Evolutionary conservation across 352 stramenopile genomes (phyloP).

Genomic region (Pythium scleroteichum): DNA sequence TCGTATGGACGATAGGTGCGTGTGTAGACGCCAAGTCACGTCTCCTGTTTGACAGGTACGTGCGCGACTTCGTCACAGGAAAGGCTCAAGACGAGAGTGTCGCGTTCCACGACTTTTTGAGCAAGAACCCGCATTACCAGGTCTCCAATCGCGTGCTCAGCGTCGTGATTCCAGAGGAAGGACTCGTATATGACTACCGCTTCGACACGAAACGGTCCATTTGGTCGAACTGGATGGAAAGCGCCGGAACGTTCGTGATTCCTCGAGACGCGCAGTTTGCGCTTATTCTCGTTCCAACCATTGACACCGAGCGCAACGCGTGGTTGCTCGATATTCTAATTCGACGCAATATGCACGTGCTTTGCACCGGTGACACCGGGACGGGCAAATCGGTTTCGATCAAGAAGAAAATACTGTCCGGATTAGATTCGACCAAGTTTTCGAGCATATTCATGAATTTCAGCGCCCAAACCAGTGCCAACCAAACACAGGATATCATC

Average conservation of each 20-base stretch:
- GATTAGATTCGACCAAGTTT: constrained; percentile 70
- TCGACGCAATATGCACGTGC: constrained; percentile 86
- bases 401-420: constrained; percentile 91
- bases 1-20: constrained; percentile 91
- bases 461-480: constrained; percentile 91
- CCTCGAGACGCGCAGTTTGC: constrained; percentile 81
- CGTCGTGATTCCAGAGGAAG: constrained; percentile 51
- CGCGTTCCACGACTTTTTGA: constrained; percentile 80
- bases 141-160: constrained; percentile 40
- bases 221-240: constrained; percentile 85
- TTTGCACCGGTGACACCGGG: constrained; percentile 91
- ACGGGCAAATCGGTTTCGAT: constrained; percentile 94
- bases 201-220: constrained; percentile 86
- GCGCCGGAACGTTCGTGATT: constrained; percentile 49
- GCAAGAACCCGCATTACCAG: constrained; percentile 81
- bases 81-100: constrained; percentile 30
- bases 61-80: constrained; percentile 70
- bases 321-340: constrained; percentile 91
- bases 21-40: constrained; percentile 89
- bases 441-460: constrained; percentile 93
- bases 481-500: constrained; percentile 94
- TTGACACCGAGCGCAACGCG: constrained; percentile 92
- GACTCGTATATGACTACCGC: constrained; percentile 90
- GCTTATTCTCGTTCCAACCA: constrained; percentile 91
- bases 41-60: constrained; percentile 79